Evolutionary conservation across 106 monocot genomes (phyloP).

Genomic region (Iris macrosiphon): DNA sequence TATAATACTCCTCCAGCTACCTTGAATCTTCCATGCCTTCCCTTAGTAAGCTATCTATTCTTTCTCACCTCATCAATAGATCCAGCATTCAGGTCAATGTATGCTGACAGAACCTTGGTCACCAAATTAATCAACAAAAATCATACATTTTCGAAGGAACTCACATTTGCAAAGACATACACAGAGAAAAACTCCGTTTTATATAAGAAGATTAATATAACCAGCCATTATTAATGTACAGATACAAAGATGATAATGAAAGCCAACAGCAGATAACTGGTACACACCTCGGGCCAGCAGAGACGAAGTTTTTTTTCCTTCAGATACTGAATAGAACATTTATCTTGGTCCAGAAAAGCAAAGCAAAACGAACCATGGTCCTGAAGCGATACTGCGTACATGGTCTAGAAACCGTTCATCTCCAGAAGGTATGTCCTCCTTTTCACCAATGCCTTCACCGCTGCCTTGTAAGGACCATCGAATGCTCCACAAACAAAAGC

Average conservation of each 20-base stretch:
- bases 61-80: too few relatives aligned
- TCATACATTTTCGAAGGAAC: too few relatives aligned
- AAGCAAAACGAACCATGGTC: constrained; percentile 10
- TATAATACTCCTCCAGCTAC: too few relatives aligned
- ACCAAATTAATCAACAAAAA: too few relatives aligned
- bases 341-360: not conserved
- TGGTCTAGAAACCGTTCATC: constrained; percentile 77
- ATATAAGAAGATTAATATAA: not conserved
- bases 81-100: too few relatives aligned
- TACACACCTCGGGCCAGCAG: constrained; percentile 3
- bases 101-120: too few relatives aligned
- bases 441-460: constrained; percentile 54
- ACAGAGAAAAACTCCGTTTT: not conserved
- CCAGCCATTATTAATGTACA: constrained; percentile 16
- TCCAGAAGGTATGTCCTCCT: constrained; percentile 69
- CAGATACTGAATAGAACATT: not conserved
- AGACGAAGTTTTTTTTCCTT: not conserved
- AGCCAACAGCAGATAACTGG: not conserved
- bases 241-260: not conserved
- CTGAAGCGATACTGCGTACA: not conserved
- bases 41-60: too few relatives aligned
- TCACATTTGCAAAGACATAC: too few relatives aligned
- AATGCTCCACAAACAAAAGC: constrained; percentile 55
- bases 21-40: too few relatives aligned
- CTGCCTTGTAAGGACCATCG: constrained; percentile 46